Percentiles rank a stretch among this genome's conserved stretches.
Evolutionary conservation across 1,284 basidiomycete genomes (phyloP).

Genomic region (Apiotrichum veenhuisii): DNA sequence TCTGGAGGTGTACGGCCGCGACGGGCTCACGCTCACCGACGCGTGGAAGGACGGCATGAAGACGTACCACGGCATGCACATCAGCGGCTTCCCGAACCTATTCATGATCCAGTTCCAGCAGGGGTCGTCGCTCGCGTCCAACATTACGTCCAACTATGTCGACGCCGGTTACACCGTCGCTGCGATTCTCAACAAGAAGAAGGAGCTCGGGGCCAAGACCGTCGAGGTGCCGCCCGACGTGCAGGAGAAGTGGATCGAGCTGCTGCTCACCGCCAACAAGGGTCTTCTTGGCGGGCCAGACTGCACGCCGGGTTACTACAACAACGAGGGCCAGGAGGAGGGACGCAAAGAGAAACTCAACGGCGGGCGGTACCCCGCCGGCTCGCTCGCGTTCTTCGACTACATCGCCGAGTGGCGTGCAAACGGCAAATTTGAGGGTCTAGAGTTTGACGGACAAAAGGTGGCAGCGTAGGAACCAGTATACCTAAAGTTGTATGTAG

Average conservation of each 20-base stretch:
- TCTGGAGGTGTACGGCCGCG: conserved; percentile 14
- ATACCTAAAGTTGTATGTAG: no score
- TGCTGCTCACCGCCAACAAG: not conserved
- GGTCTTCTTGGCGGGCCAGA: conserved; percentile 4
- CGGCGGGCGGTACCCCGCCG: conserved; percentile 8
- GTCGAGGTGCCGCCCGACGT: not conserved
- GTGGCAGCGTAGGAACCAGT: not conserved
- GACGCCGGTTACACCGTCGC: conserved; percentile 6
- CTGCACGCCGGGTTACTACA: conserved; percentile 13
- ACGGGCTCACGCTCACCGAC: conserved; percentile 7
- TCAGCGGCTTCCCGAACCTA: conserved; percentile 18
- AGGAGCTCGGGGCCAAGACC: conserved; percentile 2
- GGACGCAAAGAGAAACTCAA: conserved; percentile 7
- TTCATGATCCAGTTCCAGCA: conserved; percentile 9
- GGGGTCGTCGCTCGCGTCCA: conserved; percentile 9
- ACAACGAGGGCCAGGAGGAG: conserved; percentile 13
- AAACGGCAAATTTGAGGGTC: conserved; percentile 14
- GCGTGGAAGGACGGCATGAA: conserved; percentile 15
- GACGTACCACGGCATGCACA: conserved; percentile 13
- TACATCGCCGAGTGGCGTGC: conserved; percentile 12
- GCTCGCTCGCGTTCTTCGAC: conserved; percentile 12
- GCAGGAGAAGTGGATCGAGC: conserved; percentile 12
- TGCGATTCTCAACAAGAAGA: conserved; percentile 8
- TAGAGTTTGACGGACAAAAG: conserved; percentile 14
- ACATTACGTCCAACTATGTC: conserved; percentile 14